These are phyloP conservation scores for Astrocystis sublimbata DNA, from an alignment of 495 filamentous ascomycete species.

Conservation along the genomic window DNA sequence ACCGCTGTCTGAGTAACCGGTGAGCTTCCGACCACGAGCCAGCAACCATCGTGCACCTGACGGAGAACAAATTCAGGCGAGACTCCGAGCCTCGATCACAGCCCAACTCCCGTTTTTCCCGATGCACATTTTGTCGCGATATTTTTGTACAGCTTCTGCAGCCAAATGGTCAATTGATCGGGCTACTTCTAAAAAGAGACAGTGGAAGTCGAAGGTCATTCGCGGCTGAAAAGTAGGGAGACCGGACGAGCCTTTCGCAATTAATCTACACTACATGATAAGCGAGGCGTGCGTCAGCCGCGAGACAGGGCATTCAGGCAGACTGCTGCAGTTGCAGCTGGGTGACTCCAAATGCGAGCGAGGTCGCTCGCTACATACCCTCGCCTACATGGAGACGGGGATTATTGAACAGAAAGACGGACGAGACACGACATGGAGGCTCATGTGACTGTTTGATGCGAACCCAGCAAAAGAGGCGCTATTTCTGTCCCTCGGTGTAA, in stretches of 20 bases:
- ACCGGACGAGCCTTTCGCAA: background rate
- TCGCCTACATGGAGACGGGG: background rate
- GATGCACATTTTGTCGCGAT: slow-evolving; percentile 4
- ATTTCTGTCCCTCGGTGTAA: no score
- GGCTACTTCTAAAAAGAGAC: slow-evolving; percentile 6
- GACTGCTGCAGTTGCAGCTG: background rate
- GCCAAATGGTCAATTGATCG: background rate
- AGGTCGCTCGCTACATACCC: background rate
- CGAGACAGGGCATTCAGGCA: no score
- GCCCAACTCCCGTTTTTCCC: background rate
- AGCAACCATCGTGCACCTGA: background rate
- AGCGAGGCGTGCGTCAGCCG: slow-evolving; percentile 1
- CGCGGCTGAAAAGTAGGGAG: slow-evolving; percentile 14
- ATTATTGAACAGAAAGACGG: slow-evolving; percentile 1
- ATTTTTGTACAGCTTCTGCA: slow-evolving; percentile 1
- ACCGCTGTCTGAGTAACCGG: no score
- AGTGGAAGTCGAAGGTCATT: background rate
- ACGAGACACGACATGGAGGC: background rate
- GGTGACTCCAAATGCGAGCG: background rate
- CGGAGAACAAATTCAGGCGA: background rate
- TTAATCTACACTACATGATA: slow-evolving; percentile 14
- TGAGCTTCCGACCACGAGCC: no score
- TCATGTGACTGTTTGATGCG: no score
- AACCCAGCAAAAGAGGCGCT: no score
- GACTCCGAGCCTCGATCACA: background rate